Percentiles rank a stretch among this genome's conserved stretches.
Conservation (phyloP, 441 rosid species). For the Croton setiger region DNA sequence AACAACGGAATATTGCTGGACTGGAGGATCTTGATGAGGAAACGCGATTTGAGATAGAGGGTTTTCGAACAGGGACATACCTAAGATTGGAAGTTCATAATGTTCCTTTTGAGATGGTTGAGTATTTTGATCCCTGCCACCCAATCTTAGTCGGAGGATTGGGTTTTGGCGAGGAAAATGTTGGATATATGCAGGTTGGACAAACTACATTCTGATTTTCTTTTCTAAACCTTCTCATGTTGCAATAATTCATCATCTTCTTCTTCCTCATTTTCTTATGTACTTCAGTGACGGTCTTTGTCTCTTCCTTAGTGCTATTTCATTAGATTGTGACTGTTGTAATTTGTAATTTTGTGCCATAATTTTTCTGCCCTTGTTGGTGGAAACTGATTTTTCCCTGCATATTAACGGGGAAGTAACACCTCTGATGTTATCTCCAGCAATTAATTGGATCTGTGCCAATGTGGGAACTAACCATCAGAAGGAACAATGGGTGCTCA, state of each 20-base stretch:
- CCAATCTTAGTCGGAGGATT: conserved; percentile 88
- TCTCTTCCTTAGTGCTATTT: neutral
- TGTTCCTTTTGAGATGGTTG: conserved; percentile 94
- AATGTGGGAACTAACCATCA: neutral
- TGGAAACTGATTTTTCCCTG: neutral
- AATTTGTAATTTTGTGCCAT: neutral
- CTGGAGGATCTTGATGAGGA: conserved; percentile 78
- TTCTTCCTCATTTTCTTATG: neutral
- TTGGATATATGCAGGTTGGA: conserved; percentile 96
- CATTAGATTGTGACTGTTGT: neutral
- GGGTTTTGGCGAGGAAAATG: conserved; percentile 81
- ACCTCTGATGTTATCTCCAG: neutral
- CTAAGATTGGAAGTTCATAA: conserved; percentile 82
- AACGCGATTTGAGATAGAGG: conserved; percentile 76
- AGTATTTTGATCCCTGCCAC: conserved; percentile 83
- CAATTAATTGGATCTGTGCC: neutral
- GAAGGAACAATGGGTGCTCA: neutral
- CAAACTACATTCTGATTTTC: neutral
- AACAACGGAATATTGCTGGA: conserved; percentile 78
- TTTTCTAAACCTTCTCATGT: neutral
- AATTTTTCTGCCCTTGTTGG: neutral
- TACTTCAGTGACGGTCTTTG: conserved; percentile 2
- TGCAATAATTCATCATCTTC: neutral
- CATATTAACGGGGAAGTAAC: neutral
- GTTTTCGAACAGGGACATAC: conserved; percentile 78